Evolutionary conservation across 257 asterid species (phyloP).

Genomic region (Solanum chaucha): DNA sequence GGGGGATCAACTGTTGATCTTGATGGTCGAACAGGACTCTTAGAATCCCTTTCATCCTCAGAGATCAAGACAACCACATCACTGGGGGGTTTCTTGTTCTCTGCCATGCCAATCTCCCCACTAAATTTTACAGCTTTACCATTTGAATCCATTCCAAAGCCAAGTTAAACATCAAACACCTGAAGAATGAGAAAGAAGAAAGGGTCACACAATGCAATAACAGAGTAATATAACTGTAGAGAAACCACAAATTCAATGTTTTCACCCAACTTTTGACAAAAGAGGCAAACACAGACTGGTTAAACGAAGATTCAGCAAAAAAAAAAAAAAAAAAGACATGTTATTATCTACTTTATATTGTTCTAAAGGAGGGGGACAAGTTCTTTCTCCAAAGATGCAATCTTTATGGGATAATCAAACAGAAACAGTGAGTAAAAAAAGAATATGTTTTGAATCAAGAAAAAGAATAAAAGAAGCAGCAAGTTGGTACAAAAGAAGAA

Average conservation of each 20-base stretch:
- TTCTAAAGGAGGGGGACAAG: too few species aligned
- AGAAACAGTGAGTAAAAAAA: not conserved
- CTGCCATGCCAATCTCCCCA: constrained; percentile 49
- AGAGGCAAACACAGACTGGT: not conserved
- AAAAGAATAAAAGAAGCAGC: not conserved
- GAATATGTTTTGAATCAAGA: not conserved
- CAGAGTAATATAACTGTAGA: not conserved
- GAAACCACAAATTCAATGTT: not conserved
- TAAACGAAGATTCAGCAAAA: not conserved
- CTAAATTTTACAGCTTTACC: constrained; percentile 11
- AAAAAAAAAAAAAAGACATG: not conserved
- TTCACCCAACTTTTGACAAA: not conserved
- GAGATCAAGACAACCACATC: constrained; percentile 42
- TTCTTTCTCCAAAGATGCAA: not conserved
- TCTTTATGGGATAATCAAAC: not conserved
- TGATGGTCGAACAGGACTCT: not conserved
- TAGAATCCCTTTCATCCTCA: constrained; percentile 31
- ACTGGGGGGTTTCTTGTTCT: constrained; percentile 31
- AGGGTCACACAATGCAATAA: not conserved
- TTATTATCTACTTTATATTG: too few species aligned
- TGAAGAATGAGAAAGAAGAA: not conserved
- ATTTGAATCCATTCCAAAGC: constrained; percentile 20
- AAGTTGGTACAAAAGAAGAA: not conserved
- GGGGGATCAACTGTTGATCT: constrained; percentile 19
- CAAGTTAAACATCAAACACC: constrained; percentile 2